phyloP scores from a whole-genome alignment of 768 basidiomycete species.

The Agaricus subrufescens region DNA sequence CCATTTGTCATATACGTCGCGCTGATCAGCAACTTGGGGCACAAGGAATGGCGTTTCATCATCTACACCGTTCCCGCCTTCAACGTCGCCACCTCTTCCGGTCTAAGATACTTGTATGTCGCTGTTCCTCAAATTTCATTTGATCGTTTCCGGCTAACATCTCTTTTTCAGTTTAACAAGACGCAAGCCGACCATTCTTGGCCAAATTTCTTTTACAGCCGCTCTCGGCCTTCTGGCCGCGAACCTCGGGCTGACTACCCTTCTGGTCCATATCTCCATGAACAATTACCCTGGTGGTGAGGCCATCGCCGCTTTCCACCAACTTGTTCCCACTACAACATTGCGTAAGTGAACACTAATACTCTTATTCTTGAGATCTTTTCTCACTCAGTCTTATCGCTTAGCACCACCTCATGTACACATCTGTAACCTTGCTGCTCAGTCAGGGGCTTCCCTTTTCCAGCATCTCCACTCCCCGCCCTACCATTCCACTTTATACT shows the following conservation, averaged over 20 bases:
- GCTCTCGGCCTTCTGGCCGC: conserved; percentile 42
- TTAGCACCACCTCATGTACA: conserved; percentile 49
- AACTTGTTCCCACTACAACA: conserved; percentile 29
- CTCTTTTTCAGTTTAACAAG: conserved; percentile 35
- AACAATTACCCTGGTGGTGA: conserved; percentile 88
- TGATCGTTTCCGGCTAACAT: background rate
- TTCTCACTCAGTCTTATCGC: background rate
- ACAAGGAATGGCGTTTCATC: conserved; percentile 99
- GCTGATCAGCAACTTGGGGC: conserved; percentile 71
- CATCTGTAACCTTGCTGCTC: conserved; percentile 80
- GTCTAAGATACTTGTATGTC: conserved; percentile 59
- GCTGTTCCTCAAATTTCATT: background rate
- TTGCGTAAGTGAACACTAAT: conserved; percentile 14
- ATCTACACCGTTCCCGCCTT: conserved; percentile 80
- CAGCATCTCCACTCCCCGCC: conserved; percentile 65
- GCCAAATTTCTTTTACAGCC: conserved; percentile 39
- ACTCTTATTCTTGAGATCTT: background rate
- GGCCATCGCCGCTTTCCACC: conserved; percentile 63
- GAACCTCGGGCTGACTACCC: conserved; percentile 49
- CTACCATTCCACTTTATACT: conserved; percentile 23
- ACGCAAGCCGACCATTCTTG: conserved; percentile 43
- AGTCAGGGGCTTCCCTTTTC: conserved; percentile 90
- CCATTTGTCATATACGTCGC: conserved; percentile 51
- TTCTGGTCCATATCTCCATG: conserved; percentile 56
- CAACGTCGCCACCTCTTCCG: conserved; percentile 75